Conservation (phyloP, 2,329 filamentous ascomycete species). For the Fusarium sacchari region DNA sequence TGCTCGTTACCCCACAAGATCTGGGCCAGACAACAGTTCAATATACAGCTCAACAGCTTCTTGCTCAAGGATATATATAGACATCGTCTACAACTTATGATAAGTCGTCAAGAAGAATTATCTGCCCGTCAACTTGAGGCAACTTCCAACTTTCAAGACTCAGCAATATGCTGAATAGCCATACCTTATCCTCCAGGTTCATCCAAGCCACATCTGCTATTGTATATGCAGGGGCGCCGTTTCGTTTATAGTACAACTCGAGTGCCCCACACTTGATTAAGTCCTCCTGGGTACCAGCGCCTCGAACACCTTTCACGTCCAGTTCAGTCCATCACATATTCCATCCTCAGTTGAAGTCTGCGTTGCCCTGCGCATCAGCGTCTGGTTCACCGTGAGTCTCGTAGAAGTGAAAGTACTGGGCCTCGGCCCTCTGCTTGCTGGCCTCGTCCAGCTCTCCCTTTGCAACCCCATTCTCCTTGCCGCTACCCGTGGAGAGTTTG, state of each 20-base stretch:
- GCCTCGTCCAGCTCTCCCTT: constrained; percentile 61
- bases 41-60: neutral
- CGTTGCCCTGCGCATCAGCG: constrained; percentile 59
- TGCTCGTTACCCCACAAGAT: neutral
- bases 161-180: constrained; percentile 4
- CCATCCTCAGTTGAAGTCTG: constrained; percentile 58
- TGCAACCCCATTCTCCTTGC: constrained; percentile 59
- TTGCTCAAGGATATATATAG: constrained; percentile 2
- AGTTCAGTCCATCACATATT: neutral
- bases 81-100: constrained; percentile 14
- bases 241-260: constrained; percentile 31
- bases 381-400: constrained; percentile 61
- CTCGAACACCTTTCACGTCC: constrained; percentile 5
- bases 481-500: constrained; percentile 50
- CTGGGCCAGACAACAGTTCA: neutral
- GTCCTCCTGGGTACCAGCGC: constrained; percentile 14
- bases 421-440: constrained; percentile 62
- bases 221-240: constrained; percentile 14
- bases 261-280: constrained; percentile 22
- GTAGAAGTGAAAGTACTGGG: constrained; percentile 62
- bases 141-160: neutral
- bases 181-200: constrained; percentile 10
- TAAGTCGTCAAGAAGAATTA: neutral
- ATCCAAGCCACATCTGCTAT: constrained; percentile 23
- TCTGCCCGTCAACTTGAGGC: neutral